Evolutionary conservation across 2,329 filamentous ascomycete species (phyloP).

Genomic region (Pyrenochaeta sp.): DNA sequence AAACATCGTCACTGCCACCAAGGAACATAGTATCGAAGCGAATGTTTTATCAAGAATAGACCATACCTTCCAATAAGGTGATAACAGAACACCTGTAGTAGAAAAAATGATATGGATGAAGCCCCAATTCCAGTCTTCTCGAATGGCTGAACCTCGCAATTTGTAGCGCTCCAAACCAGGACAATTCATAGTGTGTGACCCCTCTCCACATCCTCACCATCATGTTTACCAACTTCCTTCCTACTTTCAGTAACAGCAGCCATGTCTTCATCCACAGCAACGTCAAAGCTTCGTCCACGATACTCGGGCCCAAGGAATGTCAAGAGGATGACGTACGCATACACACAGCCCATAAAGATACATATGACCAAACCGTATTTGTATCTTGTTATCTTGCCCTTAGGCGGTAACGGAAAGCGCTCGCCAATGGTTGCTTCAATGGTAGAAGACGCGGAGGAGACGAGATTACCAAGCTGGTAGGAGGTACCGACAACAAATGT

Average conservation of each 20-base stretch:
- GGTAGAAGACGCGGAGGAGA: conserved; percentile 73
- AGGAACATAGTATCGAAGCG: too few relatives aligned
- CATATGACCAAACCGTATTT: conserved; percentile 84
- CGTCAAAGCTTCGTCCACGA: conserved; percentile 47
- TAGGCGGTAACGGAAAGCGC: conserved; percentile 72
- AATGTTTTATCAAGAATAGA: too few relatives aligned
- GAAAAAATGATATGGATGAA: too few relatives aligned
- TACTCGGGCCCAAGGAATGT: conserved; percentile 69
- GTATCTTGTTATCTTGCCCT: conserved; percentile 45
- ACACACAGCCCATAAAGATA: conserved; percentile 91
- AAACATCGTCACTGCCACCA: too few relatives aligned
- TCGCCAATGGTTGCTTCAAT: conserved; percentile 81
- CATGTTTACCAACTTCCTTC: conserved; percentile 16
- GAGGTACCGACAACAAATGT: conserved; percentile 78
- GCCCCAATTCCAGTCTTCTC: too few relatives aligned
- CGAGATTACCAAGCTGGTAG: conserved; percentile 82
- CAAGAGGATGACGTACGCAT: conserved; percentile 67
- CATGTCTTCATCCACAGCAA: conserved; percentile 45
- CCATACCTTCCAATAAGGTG: too few relatives aligned
- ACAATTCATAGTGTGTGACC: too few relatives aligned
- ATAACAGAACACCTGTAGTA: too few relatives aligned
- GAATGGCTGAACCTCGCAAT: too few relatives aligned
- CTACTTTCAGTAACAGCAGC: conserved; percentile 29
- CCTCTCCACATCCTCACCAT: conserved; percentile 12
- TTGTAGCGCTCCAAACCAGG: too few relatives aligned